Evolutionary conservation across 768 basidiomycete species (phyloP).

Genomic region (Mrakia blollopis): DNA sequence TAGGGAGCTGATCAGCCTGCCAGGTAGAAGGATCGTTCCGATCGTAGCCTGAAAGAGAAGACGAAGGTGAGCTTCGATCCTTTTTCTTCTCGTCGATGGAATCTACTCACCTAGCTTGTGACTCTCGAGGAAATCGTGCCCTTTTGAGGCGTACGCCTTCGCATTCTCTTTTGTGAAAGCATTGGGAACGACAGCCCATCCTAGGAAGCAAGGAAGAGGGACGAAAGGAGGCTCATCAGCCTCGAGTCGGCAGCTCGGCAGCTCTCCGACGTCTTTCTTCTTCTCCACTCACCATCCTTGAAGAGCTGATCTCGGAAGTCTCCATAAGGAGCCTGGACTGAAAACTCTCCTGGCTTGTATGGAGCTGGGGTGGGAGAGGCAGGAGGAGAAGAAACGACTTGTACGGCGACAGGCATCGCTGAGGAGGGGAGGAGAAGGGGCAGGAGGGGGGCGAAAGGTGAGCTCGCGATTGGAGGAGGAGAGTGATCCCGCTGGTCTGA

Average conservation of each 20-base stretch:
- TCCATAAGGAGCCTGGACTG: background rate
- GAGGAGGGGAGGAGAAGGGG: background rate
- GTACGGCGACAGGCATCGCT: too few relatives aligned
- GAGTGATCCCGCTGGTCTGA: too few relatives aligned
- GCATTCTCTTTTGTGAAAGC: constrained; percentile 34
- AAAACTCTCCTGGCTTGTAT: background rate
- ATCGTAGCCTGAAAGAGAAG: constrained; percentile 34
- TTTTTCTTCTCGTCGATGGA: background rate
- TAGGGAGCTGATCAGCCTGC: constrained; percentile 22
- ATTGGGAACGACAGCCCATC: background rate
- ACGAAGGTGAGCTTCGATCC: background rate
- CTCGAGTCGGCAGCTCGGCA: too few relatives aligned
- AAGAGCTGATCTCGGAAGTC: background rate
- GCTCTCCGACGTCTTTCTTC: background rate
- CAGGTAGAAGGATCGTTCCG: constrained; percentile 38
- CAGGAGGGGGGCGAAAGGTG: too few relatives aligned
- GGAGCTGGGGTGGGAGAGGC: too few relatives aligned
- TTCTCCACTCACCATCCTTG: background rate
- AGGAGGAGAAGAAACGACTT: too few relatives aligned
- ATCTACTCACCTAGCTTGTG: constrained; percentile 27
- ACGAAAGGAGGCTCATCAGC: background rate
- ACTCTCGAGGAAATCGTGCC: constrained; percentile 36
- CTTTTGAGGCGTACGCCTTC: constrained; percentile 34
- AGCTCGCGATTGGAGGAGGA: too few relatives aligned
- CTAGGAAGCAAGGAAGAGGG: background rate